A percentile compares a stretch with the other conserved stretches of the same genome.
Evolutionary conservation across 2,329 filamentous ascomycete species (phyloP).

Genomic region (Cladosporium oxysporum): DNA sequence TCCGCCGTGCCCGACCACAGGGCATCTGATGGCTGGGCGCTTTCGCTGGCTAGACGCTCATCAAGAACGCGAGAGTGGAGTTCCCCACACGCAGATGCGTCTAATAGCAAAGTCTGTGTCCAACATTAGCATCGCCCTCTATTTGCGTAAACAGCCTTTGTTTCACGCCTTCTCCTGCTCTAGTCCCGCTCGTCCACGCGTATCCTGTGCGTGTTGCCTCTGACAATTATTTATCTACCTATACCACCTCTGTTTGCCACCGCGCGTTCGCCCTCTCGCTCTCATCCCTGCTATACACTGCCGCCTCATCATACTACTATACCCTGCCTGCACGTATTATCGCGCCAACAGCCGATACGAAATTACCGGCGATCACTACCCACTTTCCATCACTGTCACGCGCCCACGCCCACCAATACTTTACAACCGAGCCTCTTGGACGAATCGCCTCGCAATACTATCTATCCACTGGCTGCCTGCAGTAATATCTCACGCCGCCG

Average conservation of each 20-base stretch:
- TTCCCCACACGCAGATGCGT: background rate
- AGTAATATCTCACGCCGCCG: background rate
- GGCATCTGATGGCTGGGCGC: background rate
- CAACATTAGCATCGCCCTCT: slow-evolving; percentile 4
- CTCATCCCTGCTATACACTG: background rate
- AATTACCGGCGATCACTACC: slow-evolving; percentile 19
- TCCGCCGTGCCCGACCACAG: background rate
- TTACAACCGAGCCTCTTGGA: background rate
- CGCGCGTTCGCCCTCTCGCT: background rate
- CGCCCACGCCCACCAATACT: slow-evolving; percentile 7
- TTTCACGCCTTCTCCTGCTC: slow-evolving; percentile 8
- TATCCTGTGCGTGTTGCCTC: background rate
- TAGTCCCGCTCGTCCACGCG: background rate
- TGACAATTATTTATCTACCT: background rate
- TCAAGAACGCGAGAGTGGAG: background rate
- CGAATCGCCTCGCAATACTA: background rate
- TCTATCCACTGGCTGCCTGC: background rate
- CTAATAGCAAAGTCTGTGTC: background rate
- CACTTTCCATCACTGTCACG: slow-evolving; percentile 15
- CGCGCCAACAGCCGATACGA: slow-evolving; percentile 13
- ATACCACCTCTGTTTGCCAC: background rate
- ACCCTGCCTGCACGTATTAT: background rate
- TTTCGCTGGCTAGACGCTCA: background rate
- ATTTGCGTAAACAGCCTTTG: slow-evolving; percentile 2
- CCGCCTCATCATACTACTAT: background rate